Conservation (phyloP, 2,329 filamentous ascomycete genomes). For the Penicillium sclerotigenum region DNA sequence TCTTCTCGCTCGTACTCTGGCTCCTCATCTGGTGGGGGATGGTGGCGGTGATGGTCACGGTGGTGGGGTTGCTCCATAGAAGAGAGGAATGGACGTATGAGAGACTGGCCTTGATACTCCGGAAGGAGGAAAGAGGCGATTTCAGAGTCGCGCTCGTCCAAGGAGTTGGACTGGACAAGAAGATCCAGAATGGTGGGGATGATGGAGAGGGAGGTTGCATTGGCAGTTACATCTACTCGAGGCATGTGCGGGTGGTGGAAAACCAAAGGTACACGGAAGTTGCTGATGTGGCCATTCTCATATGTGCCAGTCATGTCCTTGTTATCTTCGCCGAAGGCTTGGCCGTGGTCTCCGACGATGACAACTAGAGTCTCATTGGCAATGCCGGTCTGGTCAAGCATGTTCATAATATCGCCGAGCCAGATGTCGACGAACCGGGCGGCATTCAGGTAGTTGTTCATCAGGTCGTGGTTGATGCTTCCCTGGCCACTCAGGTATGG, state of each 20-base stretch:
- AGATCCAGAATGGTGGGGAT: conserved; percentile 49
- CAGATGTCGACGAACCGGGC: conserved; percentile 46
- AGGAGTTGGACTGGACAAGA: conserved; percentile 41
- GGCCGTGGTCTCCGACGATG: conserved; percentile 47
- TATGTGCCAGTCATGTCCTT: conserved; percentile 42
- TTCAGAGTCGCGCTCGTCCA: conserved; percentile 33
- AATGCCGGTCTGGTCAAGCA: conserved; percentile 45
- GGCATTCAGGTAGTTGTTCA: conserved; percentile 47
- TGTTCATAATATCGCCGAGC: conserved; percentile 42
- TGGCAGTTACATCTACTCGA: conserved; percentile 41
- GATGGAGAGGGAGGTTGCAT: conserved; percentile 45
- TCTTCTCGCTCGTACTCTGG: background rate
- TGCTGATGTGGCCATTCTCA: conserved; percentile 47
- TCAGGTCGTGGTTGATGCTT: conserved; percentile 30
- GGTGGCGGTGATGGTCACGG: background rate
- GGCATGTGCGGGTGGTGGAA: conserved; percentile 47
- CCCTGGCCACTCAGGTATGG: conserved; percentile 27
- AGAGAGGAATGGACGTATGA: conserved; percentile 41
- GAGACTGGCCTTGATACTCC: conserved; percentile 49
- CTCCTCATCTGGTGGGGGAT: background rate
- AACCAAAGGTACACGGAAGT: conserved; percentile 46
- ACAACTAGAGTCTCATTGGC: conserved; percentile 48
- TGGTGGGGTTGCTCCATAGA: conserved; percentile 18
- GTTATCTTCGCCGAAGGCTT: conserved; percentile 46
- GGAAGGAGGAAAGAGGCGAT: conserved; percentile 42